phyloP scores from a whole-genome alignment of 306 rosid species.

The Medicago truncatula region DNA sequence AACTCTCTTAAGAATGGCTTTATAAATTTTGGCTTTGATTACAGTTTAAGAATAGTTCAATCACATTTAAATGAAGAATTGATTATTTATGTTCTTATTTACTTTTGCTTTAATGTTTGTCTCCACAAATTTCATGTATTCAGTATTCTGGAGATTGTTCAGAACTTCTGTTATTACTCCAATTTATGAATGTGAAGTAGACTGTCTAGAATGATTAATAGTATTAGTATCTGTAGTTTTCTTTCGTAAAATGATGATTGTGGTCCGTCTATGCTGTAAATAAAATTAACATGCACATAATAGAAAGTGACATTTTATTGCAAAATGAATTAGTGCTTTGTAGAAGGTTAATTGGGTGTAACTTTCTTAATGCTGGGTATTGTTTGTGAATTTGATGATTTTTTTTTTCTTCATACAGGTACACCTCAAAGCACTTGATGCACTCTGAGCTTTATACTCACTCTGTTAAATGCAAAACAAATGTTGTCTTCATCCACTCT shows the following conservation, averaged over 20 bases:
- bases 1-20: neutral
- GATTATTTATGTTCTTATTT: neutral
- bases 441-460: slow-evolving; percentile 3
- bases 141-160: slow-evolving; percentile 14
- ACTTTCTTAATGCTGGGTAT: slow-evolving; percentile 22
- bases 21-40: slow-evolving; percentile 2
- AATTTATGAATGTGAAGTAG: neutral
- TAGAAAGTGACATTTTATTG: slow-evolving; percentile 16
- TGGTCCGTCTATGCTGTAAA: neutral
- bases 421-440: slow-evolving; percentile 36
- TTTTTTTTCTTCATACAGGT: slow-evolving; percentile 36
- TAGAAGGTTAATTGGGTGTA: slow-evolving; percentile 8
- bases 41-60: neutral
- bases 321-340: slow-evolving; percentile 17
- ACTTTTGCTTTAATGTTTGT: slow-evolving; percentile 11
- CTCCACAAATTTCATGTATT: slow-evolving; percentile 7
- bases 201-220: slow-evolving; percentile 11
- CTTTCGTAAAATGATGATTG: neutral
- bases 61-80: slow-evolving; percentile 2
- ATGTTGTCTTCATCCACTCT: slow-evolving; percentile 21
- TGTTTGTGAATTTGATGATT: slow-evolving; percentile 34
- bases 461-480: slow-evolving; percentile 14
- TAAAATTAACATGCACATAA: neutral
- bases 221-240: slow-evolving; percentile 1
- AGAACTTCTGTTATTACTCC: slow-evolving; percentile 5